Base-by-base conservation (phyloP, 345 rosid species). In the Dovyalis caffra region DNA sequence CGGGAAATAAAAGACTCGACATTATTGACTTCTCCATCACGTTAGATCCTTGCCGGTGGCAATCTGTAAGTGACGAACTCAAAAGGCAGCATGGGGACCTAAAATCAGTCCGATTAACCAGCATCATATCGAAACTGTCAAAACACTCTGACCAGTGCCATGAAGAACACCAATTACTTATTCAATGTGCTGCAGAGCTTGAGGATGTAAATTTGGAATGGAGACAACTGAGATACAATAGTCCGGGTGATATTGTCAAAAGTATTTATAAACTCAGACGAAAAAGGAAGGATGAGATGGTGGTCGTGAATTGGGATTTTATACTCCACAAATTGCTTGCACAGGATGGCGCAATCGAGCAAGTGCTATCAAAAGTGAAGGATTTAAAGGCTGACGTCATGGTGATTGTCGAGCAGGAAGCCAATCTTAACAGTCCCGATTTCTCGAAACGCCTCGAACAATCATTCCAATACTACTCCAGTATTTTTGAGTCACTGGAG, bases 241-340 rank as follows among this genome's bases (percentile, higher is more conserved):
- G 77, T 88, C 37, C 84, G 88, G 66, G 84, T 94, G 16, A 88
- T 90, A 74, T 95, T 92, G 68, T 87, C 92, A 29, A 91, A 93
- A 15, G n/a, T 47, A 1, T 92, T 88, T 90, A 91, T 64, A 87
- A 83, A 77, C 89, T 87, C 8, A 1, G 8, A 18, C 15, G 53
- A 21, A 18, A 47, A 16, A 79, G 81, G 61, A 84, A 94, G 9
- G 82, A 84, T 33, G 98, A 92, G 74, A 89, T 92, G 0, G 75
- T 94, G 74, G 97, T 94, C 5, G 82, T 94, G 15, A 94, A 91
- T 78, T 94, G 97, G 11, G 84, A 88, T 69, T 83, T 92, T 84
- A 92, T 86, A 83, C 88, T 94, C 43, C 97, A 92, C 76, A 86
- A 76, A 67, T 74, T 94, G 16, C 79, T 88, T 1, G 89, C 86